Evolutionary conservation across 2,329 filamentous ascomycete genomes (phyloP).

Genomic region (Fusarium denticulatum): DNA sequence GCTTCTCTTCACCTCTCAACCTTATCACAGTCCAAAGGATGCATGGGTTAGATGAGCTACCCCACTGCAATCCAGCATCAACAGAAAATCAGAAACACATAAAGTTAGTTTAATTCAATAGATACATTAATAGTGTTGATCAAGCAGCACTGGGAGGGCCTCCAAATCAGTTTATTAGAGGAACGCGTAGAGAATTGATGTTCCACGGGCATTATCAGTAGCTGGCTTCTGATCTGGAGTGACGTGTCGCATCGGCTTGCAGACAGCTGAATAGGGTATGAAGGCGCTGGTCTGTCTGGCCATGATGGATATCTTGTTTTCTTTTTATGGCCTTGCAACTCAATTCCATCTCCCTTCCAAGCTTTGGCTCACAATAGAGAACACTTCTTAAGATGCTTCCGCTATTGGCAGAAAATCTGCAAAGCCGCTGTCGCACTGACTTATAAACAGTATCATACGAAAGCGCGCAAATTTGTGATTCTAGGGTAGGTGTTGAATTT

Average conservation of each 20-base stretch:
- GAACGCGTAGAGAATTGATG: not conserved
- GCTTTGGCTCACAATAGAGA: not conserved
- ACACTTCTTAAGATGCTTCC: not conserved
- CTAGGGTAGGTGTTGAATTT: not conserved
- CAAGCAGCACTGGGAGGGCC: no score
- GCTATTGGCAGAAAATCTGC: not conserved
- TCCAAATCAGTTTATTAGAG: not conserved
- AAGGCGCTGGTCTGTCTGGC: rapidly evolving
- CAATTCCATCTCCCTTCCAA: not conserved
- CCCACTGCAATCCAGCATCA: not conserved
- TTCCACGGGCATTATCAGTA: no score
- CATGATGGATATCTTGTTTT: rapidly evolving
- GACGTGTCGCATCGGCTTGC: rapidly evolving
- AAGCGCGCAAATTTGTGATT: not conserved
- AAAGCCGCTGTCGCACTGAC: rapidly evolving
- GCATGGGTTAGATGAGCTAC: no score
- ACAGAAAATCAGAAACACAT: not conserved
- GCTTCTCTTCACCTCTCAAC: not conserved
- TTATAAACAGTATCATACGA: not conserved
- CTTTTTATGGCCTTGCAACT: rapidly evolving
- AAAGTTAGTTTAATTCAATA: not conserved
- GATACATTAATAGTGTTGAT: not conserved
- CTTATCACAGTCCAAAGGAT: not conserved
- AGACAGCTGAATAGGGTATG: rapidly evolving
- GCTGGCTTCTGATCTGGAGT: not conserved